phyloP scores from a whole-genome alignment of 2,329 filamentous ascomycete species.

The Aspergillus carbonarius region DNA sequence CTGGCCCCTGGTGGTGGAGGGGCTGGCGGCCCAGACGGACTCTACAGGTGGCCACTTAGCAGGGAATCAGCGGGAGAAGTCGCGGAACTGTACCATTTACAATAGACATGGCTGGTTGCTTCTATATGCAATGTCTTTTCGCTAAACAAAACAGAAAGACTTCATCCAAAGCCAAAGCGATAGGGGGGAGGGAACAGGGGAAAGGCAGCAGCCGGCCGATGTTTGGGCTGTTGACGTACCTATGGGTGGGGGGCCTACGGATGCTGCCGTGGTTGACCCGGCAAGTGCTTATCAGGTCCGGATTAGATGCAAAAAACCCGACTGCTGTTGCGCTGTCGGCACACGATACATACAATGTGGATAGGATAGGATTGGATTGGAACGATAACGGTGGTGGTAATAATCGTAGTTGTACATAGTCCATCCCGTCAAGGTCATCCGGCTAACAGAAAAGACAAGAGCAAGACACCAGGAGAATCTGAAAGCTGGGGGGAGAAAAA shows the following conservation, averaged over 20 bases:
- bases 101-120: conserved; percentile 42
- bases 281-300: not conserved
- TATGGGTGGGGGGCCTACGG: not conserved
- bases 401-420: not conserved
- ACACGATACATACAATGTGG: not conserved
- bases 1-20: conserved; percentile 78
- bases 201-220: not conserved
- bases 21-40: conserved; percentile 79
- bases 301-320: not conserved
- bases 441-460: not conserved
- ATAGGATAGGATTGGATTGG: not conserved
- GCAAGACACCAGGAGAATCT: not conserved
- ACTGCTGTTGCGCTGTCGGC: not conserved
- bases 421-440: not conserved
- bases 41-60: conserved; percentile 43
- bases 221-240: conserved; percentile 10
- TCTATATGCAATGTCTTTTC: conserved; percentile 10
- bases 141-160: conserved; percentile 5
- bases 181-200: not conserved
- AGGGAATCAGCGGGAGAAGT: not conserved
- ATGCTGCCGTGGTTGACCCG: not conserved
- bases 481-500: not conserved
- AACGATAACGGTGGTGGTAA: not conserved
- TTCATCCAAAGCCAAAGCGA: not conserved
- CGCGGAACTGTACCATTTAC: conserved; percentile 38